Conservation (phyloP, 345 rosid genomes). For the Sisymbrium altissimum region DNA sequence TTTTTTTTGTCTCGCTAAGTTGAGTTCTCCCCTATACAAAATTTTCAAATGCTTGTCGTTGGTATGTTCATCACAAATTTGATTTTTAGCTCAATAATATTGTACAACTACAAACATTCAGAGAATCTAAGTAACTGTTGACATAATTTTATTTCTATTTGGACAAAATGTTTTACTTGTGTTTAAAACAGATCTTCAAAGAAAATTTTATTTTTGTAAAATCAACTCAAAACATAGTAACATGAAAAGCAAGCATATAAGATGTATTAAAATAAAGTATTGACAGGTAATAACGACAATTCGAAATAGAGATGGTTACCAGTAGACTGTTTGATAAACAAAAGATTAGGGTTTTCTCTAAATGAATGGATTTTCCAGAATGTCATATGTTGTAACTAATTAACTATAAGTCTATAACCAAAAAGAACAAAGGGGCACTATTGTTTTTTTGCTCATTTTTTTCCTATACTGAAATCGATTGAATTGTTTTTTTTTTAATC, state of each 20-base stretch:
- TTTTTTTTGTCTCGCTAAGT: background rate
- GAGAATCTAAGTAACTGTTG: background rate
- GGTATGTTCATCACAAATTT: background rate
- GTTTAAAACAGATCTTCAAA: too few species aligned
- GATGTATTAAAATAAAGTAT: background rate
- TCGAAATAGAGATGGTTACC: background rate
- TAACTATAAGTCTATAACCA: background rate
- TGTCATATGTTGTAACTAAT: background rate
- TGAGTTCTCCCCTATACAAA: background rate
- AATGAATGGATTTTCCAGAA: background rate
- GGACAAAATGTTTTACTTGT: too few species aligned
- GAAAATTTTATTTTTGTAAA: background rate
- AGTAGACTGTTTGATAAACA: background rate
- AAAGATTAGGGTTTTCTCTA: background rate
- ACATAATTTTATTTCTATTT: too few species aligned
- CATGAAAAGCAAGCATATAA: background rate
- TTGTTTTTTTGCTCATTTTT: background rate
- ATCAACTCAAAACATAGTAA: too few species aligned
- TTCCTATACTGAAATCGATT: constrained; percentile 20
- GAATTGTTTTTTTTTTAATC: background rate
- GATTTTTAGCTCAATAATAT: background rate
- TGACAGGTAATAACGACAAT: background rate
- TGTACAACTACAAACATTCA: background rate
- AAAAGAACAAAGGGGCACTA: background rate
- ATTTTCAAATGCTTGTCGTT: background rate